Base-by-base conservation (phyloP, 805 yeast species). In the Pichia nakasei region DNA sequence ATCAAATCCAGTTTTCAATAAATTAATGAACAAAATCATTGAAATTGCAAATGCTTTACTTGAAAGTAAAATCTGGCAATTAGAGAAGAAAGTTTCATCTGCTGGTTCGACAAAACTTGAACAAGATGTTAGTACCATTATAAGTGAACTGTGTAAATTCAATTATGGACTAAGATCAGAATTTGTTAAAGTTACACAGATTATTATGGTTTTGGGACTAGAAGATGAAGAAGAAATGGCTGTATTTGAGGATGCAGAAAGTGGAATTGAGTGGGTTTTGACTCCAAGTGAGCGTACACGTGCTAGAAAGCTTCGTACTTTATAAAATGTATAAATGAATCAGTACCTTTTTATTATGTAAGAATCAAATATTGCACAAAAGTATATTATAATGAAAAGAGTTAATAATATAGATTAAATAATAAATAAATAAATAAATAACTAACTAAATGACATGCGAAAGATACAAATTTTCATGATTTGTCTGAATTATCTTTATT, bases 81-180 rank as follows among this genome's bases (percentile, higher is more conserved):
- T 85, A 38, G 75, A 81, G 39, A 75, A 76, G 42, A 78, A 76
- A 51, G 76, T 87, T 47, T 88, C 85, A 56, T 94, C 85, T 52
- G 63, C 85, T 35, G 97, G 97, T 1, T 80, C 94, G 0, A 72
- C 87, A 18, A 83, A 80, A 50, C 66, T 93, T 40, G 97, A 93
- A 51, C 77, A 85, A 47, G 96, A 89, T 57, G 65, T 88, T 20
- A 77, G 88, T 38, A 69, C 76, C 22, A 71, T 91, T 29, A 84
- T 93, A 41, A 74, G 80, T 37, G 82, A 82, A 46, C 73, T 85
- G 6, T 81, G 95, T 39, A 81, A 78, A 40, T 76, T 78, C 45
- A 71, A 81, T 55, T 91, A 88, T 61, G 73, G 74, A 31, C 65
- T 88, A 52, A 70, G 96, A 47, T 93, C 86, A 48, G 75, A 76